phyloP scores from a whole-genome alignment of 2,329 filamentous ascomycete species.

The Penicillium freii region DNA sequence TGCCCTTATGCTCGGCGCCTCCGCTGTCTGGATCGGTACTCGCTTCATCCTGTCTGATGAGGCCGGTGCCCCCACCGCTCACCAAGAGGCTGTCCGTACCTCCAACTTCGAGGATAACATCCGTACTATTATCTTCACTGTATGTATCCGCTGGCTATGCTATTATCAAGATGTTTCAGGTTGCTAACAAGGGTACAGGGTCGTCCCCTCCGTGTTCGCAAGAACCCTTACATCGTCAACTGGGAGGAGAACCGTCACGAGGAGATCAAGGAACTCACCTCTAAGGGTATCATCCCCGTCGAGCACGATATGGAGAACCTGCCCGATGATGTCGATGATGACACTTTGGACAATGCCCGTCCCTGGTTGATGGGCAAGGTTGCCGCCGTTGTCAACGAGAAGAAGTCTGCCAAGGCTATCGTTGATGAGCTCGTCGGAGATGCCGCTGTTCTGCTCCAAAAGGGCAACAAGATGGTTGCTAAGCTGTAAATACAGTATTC shows the following conservation, averaged over 20 bases:
- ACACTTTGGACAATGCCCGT: slow-evolving; percentile 85
- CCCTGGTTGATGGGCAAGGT: slow-evolving; percentile 97
- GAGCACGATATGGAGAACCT: slow-evolving; percentile 91
- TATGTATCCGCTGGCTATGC: slow-evolving; percentile 24
- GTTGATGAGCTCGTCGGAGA: slow-evolving; percentile 91
- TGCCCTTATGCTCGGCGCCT: slow-evolving; percentile 86
- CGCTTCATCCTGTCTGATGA: slow-evolving; percentile 92
- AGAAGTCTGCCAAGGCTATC: slow-evolving; percentile 84
- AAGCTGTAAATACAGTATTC: slow-evolving; percentile 59
- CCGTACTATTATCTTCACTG: slow-evolving; percentile 95
- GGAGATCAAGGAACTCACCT: slow-evolving; percentile 90
- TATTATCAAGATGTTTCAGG: neutral
- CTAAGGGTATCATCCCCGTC: slow-evolving; percentile 87
- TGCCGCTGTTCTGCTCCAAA: slow-evolving; percentile 68
- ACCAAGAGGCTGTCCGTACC: slow-evolving; percentile 93
- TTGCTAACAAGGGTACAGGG: slow-evolving; percentile 50
- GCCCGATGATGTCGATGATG: slow-evolving; percentile 69
- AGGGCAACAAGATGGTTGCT: slow-evolving; percentile 64
- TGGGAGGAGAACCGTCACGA: slow-evolving; percentile 89
- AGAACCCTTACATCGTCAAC: slow-evolving; percentile 88
- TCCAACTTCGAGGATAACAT: slow-evolving; percentile 93
- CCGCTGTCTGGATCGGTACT: slow-evolving; percentile 93
- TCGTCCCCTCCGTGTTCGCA: slow-evolving; percentile 87
- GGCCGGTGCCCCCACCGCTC: slow-evolving; percentile 85
- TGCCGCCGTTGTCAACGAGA: slow-evolving; percentile 88